Conservation (phyloP, 2,329 filamentous ascomycete genomes). For the Leptographium wingfieldii region DNA sequence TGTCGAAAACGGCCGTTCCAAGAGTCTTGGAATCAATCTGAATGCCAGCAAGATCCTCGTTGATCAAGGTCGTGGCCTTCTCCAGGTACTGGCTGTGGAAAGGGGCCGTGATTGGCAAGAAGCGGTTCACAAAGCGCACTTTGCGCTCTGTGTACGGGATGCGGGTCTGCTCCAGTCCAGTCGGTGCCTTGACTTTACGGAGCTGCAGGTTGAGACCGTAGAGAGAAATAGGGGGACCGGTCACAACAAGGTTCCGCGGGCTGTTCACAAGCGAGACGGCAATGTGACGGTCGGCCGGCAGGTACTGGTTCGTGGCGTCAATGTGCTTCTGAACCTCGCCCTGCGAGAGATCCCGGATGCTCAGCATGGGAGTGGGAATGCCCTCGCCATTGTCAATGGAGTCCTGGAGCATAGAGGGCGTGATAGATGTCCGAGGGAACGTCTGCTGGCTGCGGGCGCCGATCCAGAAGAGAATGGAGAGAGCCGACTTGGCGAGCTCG, state of each 20-base stretch:
- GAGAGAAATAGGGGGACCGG: constrained; percentile 86
- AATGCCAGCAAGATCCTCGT: constrained; percentile 77
- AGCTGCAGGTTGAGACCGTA: constrained; percentile 93
- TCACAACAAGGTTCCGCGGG: constrained; percentile 91
- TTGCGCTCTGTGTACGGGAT: constrained; percentile 94
- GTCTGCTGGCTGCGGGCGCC: constrained; percentile 94
- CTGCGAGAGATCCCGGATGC: constrained; percentile 83
- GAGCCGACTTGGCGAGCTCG: constrained; percentile 62
- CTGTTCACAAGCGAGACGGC: constrained; percentile 94
- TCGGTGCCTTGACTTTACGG: constrained; percentile 93
- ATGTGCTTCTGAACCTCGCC: constrained; percentile 92
- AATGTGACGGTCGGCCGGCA: constrained; percentile 86
- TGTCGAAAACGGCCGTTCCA: constrained; percentile 80
- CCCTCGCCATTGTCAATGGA: constrained; percentile 91
- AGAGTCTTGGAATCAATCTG: constrained; percentile 61
- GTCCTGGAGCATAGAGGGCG: constrained; percentile 81
- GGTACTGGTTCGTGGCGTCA: constrained; percentile 90
- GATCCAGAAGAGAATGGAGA: constrained; percentile 97
- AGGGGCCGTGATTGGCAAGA: constrained; percentile 91
- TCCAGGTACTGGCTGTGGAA: constrained; percentile 94
- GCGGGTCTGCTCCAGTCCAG: constrained; percentile 90
- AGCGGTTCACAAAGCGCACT: constrained; percentile 90
- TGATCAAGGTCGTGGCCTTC: constrained; percentile 69
- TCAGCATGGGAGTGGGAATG: constrained; percentile 93
- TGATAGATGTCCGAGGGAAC: constrained; percentile 87